These are phyloP conservation scores for Calonectria montana DNA, from an alignment of 2,329 filamentous ascomycete genomes.

Conservation along the genomic window DNA sequence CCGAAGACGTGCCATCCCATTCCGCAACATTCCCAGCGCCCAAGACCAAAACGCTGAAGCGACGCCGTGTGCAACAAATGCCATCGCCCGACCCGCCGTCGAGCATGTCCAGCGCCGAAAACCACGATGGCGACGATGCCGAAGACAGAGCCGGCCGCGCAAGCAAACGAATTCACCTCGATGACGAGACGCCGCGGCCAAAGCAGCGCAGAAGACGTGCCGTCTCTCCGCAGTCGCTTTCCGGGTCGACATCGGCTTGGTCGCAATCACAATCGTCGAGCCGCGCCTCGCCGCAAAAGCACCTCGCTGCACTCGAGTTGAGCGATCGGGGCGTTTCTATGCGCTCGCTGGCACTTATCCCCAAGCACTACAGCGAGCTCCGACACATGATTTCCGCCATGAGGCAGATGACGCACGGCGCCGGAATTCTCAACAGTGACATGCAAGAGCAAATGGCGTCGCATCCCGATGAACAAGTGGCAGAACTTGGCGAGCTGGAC, in stretches of 20 bases:
- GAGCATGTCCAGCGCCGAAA: neutral
- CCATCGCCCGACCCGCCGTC: neutral
- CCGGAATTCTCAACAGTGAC: neutral
- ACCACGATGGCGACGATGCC: neutral
- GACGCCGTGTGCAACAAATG: neutral
- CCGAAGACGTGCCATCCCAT: neutral
- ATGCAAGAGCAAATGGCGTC: neutral
- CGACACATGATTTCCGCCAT: neutral
- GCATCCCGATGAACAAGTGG: neutral
- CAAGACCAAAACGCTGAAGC: neutral
- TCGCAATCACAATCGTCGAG: slow-evolving; percentile 9
- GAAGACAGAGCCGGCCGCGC: neutral
- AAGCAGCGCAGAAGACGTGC: neutral
- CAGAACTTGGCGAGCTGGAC: neutral
- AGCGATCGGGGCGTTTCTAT: neutral
- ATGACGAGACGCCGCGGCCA: neutral
- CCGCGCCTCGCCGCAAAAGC: slow-evolving; percentile 4
- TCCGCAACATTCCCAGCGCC: neutral
- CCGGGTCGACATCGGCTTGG: neutral
- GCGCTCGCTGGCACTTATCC: neutral
- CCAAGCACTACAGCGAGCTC: neutral
- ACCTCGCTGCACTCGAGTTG: neutral
- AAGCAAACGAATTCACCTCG: neutral
- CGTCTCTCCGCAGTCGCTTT: neutral
- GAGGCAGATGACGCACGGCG: slow-evolving; percentile 2